Conservation (phyloP, 1,139 yeast species). For the Geotrichum reessii region DNA sequence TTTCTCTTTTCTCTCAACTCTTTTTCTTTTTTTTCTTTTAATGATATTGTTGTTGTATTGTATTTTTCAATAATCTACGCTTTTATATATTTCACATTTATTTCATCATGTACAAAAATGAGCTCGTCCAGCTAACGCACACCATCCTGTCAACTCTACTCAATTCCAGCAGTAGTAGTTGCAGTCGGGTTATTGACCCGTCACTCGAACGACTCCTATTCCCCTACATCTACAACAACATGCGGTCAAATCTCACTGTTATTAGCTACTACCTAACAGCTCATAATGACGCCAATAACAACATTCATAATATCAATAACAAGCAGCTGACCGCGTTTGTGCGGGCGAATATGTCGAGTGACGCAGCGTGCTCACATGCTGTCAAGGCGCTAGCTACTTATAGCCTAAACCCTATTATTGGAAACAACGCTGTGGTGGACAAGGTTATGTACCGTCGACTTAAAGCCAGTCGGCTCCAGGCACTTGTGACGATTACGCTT, state of each 20-base stretch:
- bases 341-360: constrained; percentile 7
- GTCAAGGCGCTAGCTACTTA: background rate
- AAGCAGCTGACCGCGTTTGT: constrained; percentile 11
- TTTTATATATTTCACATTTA: background rate
- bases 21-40: background rate
- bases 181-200: background rate
- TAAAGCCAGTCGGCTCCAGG: constrained; percentile 1
- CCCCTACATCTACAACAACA: background rate
- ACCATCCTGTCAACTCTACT: background rate
- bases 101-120: background rate
- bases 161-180: background rate
- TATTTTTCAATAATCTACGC: no score
- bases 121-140: background rate
- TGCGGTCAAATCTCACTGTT: background rate
- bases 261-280: background rate
- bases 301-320: background rate
- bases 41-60: no score
- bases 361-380: constrained; percentile 10
- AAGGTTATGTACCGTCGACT: constrained; percentile 6
- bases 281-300: background rate
- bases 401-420: background rate
- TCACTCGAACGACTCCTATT: background rate
- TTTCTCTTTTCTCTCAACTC: background rate
- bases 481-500: constrained; percentile 9
- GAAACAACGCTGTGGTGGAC: background rate